These are phyloP conservation scores for Penicillium sp. DNA, from an alignment of 2,329 filamentous ascomycete genomes.

Conservation along the genomic window DNA sequence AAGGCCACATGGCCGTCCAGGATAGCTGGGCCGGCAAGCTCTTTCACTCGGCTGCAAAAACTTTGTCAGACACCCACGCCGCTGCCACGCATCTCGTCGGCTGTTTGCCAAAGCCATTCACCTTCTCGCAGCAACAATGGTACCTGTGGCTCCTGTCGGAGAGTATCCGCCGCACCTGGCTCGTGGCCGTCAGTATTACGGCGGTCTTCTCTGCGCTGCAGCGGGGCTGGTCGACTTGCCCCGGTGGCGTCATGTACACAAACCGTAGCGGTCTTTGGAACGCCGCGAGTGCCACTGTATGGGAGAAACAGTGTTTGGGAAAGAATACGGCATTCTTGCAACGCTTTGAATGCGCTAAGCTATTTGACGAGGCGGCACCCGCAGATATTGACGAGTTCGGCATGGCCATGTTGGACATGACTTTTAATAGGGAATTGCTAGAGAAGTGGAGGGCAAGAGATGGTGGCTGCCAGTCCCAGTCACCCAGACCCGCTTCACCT, in stretches of 20 bases:
- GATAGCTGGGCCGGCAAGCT: neutral
- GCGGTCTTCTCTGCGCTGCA: neutral
- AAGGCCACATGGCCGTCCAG: neutral
- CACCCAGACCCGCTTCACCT: too few species aligned
- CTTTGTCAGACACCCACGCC: neutral
- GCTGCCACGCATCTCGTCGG: neutral
- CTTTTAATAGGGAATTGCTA: neutral
- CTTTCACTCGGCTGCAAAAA: neutral
- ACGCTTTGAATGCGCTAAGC: neutral
- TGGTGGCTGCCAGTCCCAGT: too few species aligned
- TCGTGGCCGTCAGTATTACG: neutral
- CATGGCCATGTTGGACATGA: constrained; percentile 3
- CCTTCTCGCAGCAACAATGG: constrained; percentile 1
- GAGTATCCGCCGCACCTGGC: constrained; percentile 1
- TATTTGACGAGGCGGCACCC: neutral
- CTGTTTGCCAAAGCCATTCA: neutral
- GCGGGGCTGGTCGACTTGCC: neutral
- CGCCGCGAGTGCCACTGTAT: neutral
- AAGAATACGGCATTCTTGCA: neutral
- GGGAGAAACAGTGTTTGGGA: neutral
- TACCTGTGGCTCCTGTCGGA: constrained; percentile 1
- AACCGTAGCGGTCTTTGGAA: neutral
- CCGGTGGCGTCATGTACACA: neutral
- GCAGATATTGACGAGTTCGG: neutral
- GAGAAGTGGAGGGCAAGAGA: neutral